A percentile compares a stretch with the other conserved stretches of the same genome.
Evolutionary conservation across 257 asterid species (phyloP).

Genomic region (Plantago major): DNA sequence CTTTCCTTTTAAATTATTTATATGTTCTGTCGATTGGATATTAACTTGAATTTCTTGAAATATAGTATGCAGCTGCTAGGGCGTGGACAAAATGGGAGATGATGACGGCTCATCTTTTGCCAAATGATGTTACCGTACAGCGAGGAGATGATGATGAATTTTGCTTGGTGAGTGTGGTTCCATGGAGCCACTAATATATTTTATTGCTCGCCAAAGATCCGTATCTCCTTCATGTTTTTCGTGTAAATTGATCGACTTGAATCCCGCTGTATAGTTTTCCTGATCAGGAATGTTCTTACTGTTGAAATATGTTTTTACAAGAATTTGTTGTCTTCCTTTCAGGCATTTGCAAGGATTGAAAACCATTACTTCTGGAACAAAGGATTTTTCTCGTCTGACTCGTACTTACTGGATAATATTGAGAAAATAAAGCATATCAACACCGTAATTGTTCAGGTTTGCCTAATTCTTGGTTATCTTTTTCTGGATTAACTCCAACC

Average conservation of each 20-base stretch:
- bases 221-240: no score
- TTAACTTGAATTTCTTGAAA: background rate
- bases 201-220: no score
- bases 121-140: slow-evolving; percentile 55
- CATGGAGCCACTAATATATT: background rate
- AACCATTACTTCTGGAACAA: slow-evolving; percentile 91
- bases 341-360: slow-evolving; percentile 99
- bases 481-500: background rate
- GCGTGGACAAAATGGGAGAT: slow-evolving; percentile 80
- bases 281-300: slow-evolving; percentile 10
- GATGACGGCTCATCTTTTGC: slow-evolving; percentile 91
- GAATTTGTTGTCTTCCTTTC: slow-evolving; percentile 22
- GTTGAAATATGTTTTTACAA: slow-evolving; percentile 1
- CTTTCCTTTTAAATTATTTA: no score
- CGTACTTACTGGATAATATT: slow-evolving; percentile 77
- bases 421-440: slow-evolving; percentile 81
- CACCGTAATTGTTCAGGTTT: slow-evolving; percentile 87
- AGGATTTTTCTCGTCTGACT: slow-evolving; percentile 77
- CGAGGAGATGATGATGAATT: slow-evolving; percentile 83
- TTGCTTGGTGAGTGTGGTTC: slow-evolving; percentile 71
- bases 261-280: slow-evolving; percentile 9
- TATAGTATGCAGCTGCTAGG: slow-evolving; percentile 86
- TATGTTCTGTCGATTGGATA: background rate
- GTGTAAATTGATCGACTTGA: background rate
- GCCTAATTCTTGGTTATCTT: slow-evolving; percentile 10